These are phyloP conservation scores for Lactuca sativa DNA, from an alignment of 129 eudicot genomes.

Conservation along the genomic window DNA sequence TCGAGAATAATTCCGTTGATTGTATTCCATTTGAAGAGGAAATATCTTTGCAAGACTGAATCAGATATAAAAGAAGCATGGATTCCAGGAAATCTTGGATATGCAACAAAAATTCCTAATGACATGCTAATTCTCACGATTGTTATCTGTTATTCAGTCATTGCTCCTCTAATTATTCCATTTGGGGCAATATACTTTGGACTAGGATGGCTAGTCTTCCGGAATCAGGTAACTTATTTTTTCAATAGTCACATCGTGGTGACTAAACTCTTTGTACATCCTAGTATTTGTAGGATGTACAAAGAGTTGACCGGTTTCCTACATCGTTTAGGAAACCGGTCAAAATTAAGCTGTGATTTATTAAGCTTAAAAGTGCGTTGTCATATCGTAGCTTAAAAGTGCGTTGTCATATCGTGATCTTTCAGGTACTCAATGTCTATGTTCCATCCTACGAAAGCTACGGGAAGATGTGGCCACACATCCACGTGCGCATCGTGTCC, in stretches of 20 bases:
- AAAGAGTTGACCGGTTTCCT: no score
- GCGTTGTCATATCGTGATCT: no score
- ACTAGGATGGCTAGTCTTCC: slow-evolving; percentile 83
- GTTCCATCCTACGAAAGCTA: slow-evolving; percentile 84
- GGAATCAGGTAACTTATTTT: slow-evolving; percentile 66
- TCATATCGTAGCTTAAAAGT: no score
- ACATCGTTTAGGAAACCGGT: no score
- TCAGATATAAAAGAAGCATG: slow-evolving; percentile 80
- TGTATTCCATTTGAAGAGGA: slow-evolving; percentile 73
- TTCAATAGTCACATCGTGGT: no score
- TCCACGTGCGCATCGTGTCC: slow-evolving; percentile 60
- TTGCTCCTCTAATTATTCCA: slow-evolving; percentile 81
- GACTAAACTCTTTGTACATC: no score
- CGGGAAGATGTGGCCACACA: slow-evolving; percentile 92
- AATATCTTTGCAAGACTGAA: slow-evolving; percentile 77
- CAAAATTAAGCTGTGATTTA: no score
- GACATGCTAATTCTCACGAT: slow-evolving; percentile 78
- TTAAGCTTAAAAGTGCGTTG: no score
- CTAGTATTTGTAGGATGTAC: no score
- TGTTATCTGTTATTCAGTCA: slow-evolving; percentile 73
- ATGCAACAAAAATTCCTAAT: slow-evolving; percentile 72
- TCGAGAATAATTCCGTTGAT: slow-evolving; percentile 82
- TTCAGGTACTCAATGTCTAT: slow-evolving; percentile 70
- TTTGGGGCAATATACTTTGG: slow-evolving; percentile 91
- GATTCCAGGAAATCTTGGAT: slow-evolving; percentile 81